phyloP scores from a whole-genome alignment of 2,329 filamentous ascomycete genomes.

The Monosporascus sp. region DNA sequence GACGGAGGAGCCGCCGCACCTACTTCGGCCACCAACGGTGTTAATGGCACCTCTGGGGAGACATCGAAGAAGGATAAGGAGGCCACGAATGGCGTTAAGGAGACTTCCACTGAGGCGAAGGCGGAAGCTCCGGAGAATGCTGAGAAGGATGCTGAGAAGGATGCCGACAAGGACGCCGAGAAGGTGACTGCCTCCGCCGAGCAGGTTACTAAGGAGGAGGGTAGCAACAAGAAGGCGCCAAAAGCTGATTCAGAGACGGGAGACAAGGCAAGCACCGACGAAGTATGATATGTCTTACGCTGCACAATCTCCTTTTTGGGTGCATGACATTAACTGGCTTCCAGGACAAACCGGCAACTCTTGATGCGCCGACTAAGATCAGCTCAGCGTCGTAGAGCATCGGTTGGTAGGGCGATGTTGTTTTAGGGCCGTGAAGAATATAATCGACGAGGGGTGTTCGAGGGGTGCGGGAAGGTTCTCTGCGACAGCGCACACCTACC shows the following conservation, averaged over 20 bases:
- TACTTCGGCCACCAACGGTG: constrained; percentile 38
- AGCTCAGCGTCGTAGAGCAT: constrained; percentile 12
- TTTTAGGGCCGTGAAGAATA: constrained; percentile 11
- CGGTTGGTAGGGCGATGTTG: constrained; percentile 1
- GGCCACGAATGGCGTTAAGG: constrained; percentile 26
- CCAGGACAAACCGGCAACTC: constrained; percentile 6
- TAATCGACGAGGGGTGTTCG: constrained; percentile 2
- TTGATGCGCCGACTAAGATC: constrained; percentile 26
- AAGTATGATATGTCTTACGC: constrained; percentile 18
- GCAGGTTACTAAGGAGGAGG: constrained; percentile 35
- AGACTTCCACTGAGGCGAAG: constrained; percentile 22
- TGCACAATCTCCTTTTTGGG: too few relatives aligned
- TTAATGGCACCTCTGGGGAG: constrained; percentile 39
- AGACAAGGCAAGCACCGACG: constrained; percentile 24
- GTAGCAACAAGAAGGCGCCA: constrained; percentile 27
- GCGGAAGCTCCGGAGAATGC: constrained; percentile 25
- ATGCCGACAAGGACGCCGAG: constrained; percentile 31
- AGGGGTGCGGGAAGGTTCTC: neutral
- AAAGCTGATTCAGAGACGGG: constrained; percentile 4
- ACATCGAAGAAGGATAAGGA: constrained; percentile 26
- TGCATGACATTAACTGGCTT: constrained; percentile 4
- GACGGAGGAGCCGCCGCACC: constrained; percentile 40
- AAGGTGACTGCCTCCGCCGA: constrained; percentile 13
- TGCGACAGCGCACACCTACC: neutral
- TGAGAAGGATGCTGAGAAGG: constrained; percentile 18